These are phyloP conservation scores for Apophysomyces trapeziformis DNA, from an alignment of 371 early-diverging fungal genomes.

Conservation along the genomic window DNA sequence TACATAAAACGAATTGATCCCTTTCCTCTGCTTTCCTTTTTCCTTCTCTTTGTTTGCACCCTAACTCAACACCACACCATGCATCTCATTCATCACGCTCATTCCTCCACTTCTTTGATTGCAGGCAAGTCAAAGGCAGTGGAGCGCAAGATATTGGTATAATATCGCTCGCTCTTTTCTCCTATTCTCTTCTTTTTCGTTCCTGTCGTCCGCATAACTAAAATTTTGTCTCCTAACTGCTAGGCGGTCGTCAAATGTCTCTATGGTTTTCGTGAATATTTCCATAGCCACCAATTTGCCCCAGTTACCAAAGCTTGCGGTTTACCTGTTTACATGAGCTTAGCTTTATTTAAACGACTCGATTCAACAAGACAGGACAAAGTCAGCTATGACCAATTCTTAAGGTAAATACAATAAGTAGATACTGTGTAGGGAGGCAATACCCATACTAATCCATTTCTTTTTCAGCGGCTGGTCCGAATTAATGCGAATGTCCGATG, in stretches of 20 bases:
- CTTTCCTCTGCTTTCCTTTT: not conserved
- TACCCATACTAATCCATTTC: not conserved
- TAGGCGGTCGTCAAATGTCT: constrained; percentile 23
- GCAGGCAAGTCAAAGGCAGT: not conserved
- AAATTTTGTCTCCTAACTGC: not conserved
- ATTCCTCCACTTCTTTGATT: constrained; percentile 9
- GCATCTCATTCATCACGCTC: constrained; percentile 6
- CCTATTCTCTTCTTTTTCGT: not conserved
- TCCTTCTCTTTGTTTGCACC: not conserved
- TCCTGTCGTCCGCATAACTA: not conserved
- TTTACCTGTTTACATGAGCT: constrained; percentile 58
- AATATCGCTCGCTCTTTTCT: not conserved
- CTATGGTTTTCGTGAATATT: constrained; percentile 21
- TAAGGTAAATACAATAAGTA: constrained; percentile 10
- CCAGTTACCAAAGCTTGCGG: constrained; percentile 55
- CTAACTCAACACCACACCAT: not conserved
- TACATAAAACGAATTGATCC: not conserved
- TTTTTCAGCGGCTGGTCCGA: constrained; percentile 42
- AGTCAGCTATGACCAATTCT: not conserved
- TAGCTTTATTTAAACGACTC: constrained; percentile 56
- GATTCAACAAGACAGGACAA: constrained; percentile 18
- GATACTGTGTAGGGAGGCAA: not conserved
- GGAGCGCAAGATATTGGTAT: not conserved
- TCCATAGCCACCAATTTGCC: constrained; percentile 47
- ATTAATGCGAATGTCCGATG: constrained; percentile 35